Evolutionary conservation across 139 green algal genomes (phyloP), one percentile per base, ranked within the genome.

Genomic region (Asterochloris erici): DNA sequence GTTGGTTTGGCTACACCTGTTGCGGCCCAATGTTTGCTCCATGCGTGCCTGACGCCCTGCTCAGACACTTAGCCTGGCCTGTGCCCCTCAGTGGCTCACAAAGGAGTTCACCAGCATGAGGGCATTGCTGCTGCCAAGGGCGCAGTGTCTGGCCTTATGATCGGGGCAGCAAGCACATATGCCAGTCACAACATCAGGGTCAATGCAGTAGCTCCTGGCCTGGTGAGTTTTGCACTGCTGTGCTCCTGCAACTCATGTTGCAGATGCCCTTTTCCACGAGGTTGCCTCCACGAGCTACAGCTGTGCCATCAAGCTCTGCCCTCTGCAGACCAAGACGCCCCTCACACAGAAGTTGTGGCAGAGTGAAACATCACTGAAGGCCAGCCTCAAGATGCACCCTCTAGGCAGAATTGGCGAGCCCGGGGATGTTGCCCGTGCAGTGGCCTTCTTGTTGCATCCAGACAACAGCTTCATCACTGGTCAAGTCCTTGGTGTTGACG

Each of bases 81-180:
- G 14, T 11, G 17, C 28, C 16, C 12, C 74, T 71, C 81, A 77
- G 90, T 94, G 15, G 91, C 91, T 0, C 79, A 86, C 17, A 87
- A 91, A 61, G 92, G 92, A 61, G 88, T 92, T 17, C 84, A 91
- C 23, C 96, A 96, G 87, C 94, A 97, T 78, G 94, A 97, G 77
- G 93, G 91, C 62, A 95, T 96, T 47, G 93, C 94, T 12, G 93
- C 94, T 12, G 94, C 94, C 38, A 97, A 97, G 88, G 94, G 69
- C 62, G 94, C 90, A 62, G 82, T 97, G 0, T 38, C 85, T 82
- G 89, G 89, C 6, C 85, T 97, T 63, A 85, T 87, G 28, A 81
- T 91, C 0, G 89, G 82, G 19, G 86, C 93, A 1, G 91, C 94
- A 0, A 85, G 89, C 17, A 97, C 91, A 0, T 97, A 97, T 82